Percentiles rank a stretch among this genome's conserved stretches.
These are phyloP conservation scores for Colletotrichum musicola DNA, from an alignment of 2,329 filamentous ascomycete species.

Conservation along the genomic window DNA sequence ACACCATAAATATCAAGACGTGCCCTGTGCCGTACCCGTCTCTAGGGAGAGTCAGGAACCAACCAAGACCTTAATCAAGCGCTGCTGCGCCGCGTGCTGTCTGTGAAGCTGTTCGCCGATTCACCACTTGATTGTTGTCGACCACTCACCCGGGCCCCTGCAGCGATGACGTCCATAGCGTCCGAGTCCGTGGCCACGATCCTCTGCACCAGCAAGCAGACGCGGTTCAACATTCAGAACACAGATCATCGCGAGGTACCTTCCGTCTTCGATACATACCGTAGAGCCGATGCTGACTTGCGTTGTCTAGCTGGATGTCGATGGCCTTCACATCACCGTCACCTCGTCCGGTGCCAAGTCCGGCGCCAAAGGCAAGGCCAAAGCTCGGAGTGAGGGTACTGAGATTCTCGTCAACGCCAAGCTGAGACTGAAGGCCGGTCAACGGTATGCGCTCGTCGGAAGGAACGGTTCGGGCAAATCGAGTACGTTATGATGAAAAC, in stretches of 20 bases:
- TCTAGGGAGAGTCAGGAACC: background rate
- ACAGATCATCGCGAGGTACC: constrained; percentile 69
- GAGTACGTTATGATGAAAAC: constrained; percentile 58
- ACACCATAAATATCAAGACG: background rate
- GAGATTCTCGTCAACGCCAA: constrained; percentile 80
- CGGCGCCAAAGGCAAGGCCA: constrained; percentile 65
- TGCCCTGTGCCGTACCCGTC: background rate
- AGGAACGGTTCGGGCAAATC: constrained; percentile 88
- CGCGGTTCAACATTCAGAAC: constrained; percentile 71
- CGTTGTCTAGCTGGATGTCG: constrained; percentile 69
- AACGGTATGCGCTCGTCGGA: constrained; percentile 82
- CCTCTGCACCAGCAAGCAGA: constrained; percentile 75
- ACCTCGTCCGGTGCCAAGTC: constrained; percentile 55
- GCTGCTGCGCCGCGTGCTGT: too few relatives aligned
- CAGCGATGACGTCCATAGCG: constrained; percentile 60
- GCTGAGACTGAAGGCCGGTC: constrained; percentile 77
- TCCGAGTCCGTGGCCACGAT: constrained; percentile 66
- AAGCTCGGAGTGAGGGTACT: constrained; percentile 58
- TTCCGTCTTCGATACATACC: background rate
- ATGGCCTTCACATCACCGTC: constrained; percentile 79
- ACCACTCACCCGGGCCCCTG: constrained; percentile 11
- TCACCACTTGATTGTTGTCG: background rate
- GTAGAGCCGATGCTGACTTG: background rate
- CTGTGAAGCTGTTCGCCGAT: background rate
- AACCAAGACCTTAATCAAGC: background rate